Conservation (phyloP, 176 grass and related monocot genomes). For the Oryza longistaminata region DNA sequence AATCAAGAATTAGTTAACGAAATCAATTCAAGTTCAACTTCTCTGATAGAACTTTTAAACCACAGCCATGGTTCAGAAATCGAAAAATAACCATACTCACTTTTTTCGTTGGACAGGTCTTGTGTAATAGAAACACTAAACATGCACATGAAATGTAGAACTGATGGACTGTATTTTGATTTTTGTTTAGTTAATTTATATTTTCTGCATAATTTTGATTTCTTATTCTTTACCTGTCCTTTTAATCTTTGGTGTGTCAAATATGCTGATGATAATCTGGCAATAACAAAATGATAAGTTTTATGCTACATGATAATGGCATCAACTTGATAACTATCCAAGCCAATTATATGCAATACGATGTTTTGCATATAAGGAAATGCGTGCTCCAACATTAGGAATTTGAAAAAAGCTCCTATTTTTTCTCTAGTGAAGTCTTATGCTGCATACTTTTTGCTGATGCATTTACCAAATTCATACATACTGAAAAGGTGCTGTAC, state of each 20-base stretch:
- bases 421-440: background rate
- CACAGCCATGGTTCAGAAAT: background rate
- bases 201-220: background rate
- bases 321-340: background rate
- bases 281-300: background rate
- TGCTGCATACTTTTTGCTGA: background rate
- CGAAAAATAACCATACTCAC: background rate
- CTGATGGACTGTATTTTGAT: background rate
- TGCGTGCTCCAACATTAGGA: background rate
- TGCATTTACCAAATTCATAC: background rate
- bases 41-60: background rate
- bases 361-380: constrained; percentile 1
- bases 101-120: background rate
- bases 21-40: background rate
- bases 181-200: background rate
- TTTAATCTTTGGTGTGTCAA: background rate
- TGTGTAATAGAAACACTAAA: background rate
- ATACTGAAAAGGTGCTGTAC: background rate
- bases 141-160: background rate
- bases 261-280: background rate
- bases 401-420: background rate
- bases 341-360: background rate
- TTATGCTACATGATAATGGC: background rate
- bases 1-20: background rate
- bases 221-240: background rate